Base-by-base conservation (phyloP, 169 alveolate genomes). In the Toxoplasma gondii region DNA sequence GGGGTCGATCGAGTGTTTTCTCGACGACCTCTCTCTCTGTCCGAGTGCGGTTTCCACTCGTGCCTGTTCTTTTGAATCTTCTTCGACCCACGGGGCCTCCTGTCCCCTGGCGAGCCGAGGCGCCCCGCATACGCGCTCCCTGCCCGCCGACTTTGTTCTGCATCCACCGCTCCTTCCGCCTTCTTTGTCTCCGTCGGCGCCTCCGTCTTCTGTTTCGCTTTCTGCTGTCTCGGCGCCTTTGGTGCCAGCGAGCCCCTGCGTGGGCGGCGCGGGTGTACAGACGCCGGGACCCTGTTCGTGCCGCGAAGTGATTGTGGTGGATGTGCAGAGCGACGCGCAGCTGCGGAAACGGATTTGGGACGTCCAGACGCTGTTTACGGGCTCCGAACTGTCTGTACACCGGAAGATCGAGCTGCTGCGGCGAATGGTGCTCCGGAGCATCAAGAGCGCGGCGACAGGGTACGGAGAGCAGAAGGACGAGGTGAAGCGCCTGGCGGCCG, bases 251-350 rank as follows among this genome's bases (percentile, higher is more conserved):
- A 67, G 31, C 34, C 34, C 67, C n/a, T 38, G 5, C 16, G 45
- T 31, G 7, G 54, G 36, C 64, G 69, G 43, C 41, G 70, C 67
- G 29, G 4, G n/a, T 67, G 38, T 74, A 34, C 49, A 5, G 92
- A 64, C 82, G 38, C 70, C 84, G 74, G 84, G 74, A 67, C 87
- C 87, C 64, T 91, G 94, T 31, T 7, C 54, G 78, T 91, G 94
- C 36, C 45, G 94, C 24, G 94, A 91, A 34, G 91, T 91, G 31
- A 27, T 91, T 49, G 91, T 91, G 0, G 94, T 91, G 36, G 94
- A 91, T 34, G 91, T 91, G n/a, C 94, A 91, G 49, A 78, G 81
- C 36, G 94, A 91, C 70, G 94, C 88, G 54, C 86, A 39, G 53
- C 91, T 91, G 31, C 58, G 94, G 80, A 64, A 78, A 38, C 74